Conservation (phyloP, 2,329 filamentous ascomycete species). For the Claviceps pazoutovae region DNA sequence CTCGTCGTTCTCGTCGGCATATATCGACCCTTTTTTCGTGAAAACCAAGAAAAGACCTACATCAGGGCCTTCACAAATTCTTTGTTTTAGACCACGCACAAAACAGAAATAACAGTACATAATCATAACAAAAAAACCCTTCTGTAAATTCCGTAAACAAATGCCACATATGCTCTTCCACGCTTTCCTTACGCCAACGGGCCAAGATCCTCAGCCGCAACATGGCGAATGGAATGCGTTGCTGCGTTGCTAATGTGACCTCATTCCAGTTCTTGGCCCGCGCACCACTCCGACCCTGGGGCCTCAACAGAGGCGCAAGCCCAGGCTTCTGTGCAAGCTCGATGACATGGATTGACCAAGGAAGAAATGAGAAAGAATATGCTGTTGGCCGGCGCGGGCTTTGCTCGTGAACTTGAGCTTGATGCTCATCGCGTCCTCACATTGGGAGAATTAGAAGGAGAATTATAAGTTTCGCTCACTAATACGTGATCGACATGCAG, state of each 20-base stretch:
- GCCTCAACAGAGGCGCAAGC: neutral
- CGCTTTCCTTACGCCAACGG: too few species aligned
- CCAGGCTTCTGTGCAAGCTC: neutral
- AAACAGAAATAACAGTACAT: neutral
- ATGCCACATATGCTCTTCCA: too few species aligned
- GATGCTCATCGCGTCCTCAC: too few species aligned
- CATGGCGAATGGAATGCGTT: conserved; percentile 25
- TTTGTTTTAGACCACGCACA: neutral
- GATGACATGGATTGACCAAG: neutral
- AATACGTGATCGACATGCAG: too few species aligned
- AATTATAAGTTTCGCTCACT: too few species aligned
- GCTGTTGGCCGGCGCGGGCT: too few species aligned
- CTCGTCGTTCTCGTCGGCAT: too few species aligned
- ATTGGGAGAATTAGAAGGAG: too few species aligned
- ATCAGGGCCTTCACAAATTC: too few species aligned
- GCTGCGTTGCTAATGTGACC: conserved; percentile 24
- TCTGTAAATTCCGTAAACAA: neutral
- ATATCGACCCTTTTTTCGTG: neutral
- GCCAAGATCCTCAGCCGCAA: conserved; percentile 5
- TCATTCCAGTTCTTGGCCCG: conserved; percentile 19
- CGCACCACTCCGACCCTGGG: conserved; percentile 4
- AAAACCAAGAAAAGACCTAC: neutral
- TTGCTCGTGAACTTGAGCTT: too few species aligned
- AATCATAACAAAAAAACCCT: neutral
- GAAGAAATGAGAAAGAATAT: neutral